These are phyloP conservation scores for Afroboletus lepidellus DNA, from an alignment of 1,284 basidiomycete species.

Conservation along the genomic window DNA sequence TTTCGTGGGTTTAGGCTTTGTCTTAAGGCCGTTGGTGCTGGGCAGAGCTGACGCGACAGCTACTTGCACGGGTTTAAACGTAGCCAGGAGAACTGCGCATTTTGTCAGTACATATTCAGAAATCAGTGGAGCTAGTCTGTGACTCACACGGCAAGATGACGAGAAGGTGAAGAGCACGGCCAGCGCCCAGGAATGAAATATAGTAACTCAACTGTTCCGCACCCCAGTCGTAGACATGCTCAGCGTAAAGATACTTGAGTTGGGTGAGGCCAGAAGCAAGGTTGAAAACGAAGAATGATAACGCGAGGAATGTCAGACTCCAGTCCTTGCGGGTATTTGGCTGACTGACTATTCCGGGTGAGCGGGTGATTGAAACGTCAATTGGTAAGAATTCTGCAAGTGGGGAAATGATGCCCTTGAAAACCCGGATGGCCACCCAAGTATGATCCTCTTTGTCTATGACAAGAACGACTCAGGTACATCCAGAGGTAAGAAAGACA, in stretches of 20 bases:
- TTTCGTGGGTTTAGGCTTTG: conserved; percentile 48
- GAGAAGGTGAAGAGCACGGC: conserved; percentile 53
- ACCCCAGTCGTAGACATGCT: conserved; percentile 55
- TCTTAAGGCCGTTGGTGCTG: conserved; percentile 16
- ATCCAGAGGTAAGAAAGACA: conserved; percentile 1
- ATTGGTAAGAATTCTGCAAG: conserved; percentile 55
- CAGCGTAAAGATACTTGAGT: conserved; percentile 62
- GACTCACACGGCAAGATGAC: conserved; percentile 55
- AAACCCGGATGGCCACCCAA: conserved; percentile 20
- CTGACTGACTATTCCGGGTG: conserved; percentile 8
- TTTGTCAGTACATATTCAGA: conserved; percentile 10
- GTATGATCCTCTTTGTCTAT: conserved; percentile 8
- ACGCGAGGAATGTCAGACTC: conserved; percentile 54
- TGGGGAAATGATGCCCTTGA: conserved; percentile 45
- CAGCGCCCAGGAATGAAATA: conserved; percentile 51
- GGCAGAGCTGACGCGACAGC: conserved; percentile 16
- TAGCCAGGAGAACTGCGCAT: conserved; percentile 41
- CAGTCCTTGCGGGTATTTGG: conserved; percentile 45
- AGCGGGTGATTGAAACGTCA: conserved; percentile 33
- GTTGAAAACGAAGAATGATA: conserved; percentile 45
- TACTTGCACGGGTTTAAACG: conserved; percentile 45
- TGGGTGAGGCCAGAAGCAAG: conserved; percentile 55
- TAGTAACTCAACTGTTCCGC: conserved; percentile 64
- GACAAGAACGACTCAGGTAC: background rate
- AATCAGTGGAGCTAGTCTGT: background rate